A percentile compares a stretch with the other conserved stretches of the same genome.
These are phyloP conservation scores for Colletotrichum tofieldiae DNA, from an alignment of 2,329 filamentous ascomycete species.

Conservation along the genomic window DNA sequence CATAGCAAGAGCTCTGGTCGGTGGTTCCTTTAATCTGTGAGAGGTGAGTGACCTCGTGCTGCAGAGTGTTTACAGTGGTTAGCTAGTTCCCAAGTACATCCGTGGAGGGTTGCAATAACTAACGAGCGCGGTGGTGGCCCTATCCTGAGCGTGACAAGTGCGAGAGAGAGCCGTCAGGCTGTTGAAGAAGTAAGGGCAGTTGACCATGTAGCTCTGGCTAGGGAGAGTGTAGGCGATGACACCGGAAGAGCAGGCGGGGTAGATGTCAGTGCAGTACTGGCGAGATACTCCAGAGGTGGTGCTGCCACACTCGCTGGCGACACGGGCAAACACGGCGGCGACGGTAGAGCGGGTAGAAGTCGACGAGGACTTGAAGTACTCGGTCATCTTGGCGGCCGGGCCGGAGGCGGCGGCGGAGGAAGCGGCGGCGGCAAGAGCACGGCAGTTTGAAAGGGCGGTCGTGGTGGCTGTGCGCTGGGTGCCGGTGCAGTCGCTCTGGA, in stretches of 20 bases:
- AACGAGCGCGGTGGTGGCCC: conserved; percentile 71
- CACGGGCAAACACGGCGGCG: conserved; percentile 64
- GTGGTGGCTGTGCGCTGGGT: conserved; percentile 60
- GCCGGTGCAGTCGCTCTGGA: conserved; percentile 70
- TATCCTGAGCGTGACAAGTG: conserved; percentile 75
- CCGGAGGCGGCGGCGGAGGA: conserved; percentile 66
- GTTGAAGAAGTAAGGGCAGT: conserved; percentile 74
- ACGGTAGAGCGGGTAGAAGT: conserved; percentile 64
- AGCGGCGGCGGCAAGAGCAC: conserved; percentile 67
- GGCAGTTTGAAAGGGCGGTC: conserved; percentile 69
- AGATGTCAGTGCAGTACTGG: conserved; percentile 74
- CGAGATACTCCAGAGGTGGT: conserved; percentile 62
- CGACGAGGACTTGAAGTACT: conserved; percentile 76
- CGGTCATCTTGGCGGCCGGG: conserved; percentile 64
- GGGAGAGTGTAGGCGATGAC: conserved; percentile 56
- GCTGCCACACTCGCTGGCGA: conserved; percentile 70
- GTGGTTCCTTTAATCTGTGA: conserved; percentile 71
- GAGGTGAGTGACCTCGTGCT: conserved; percentile 76
- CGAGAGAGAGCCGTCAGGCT: conserved; percentile 63
- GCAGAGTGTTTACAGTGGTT: not conserved
- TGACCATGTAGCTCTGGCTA: conserved; percentile 68
- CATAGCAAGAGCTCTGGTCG: conserved; percentile 70
- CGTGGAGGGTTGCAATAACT: not conserved
- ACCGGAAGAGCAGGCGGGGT: conserved; percentile 61
- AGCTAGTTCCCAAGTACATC: not conserved